Percentiles rank a stretch among this genome's conserved stretches.
Evolutionary conservation across 345 rosid species (phyloP).

Genomic region (Clausena lansium): DNA sequence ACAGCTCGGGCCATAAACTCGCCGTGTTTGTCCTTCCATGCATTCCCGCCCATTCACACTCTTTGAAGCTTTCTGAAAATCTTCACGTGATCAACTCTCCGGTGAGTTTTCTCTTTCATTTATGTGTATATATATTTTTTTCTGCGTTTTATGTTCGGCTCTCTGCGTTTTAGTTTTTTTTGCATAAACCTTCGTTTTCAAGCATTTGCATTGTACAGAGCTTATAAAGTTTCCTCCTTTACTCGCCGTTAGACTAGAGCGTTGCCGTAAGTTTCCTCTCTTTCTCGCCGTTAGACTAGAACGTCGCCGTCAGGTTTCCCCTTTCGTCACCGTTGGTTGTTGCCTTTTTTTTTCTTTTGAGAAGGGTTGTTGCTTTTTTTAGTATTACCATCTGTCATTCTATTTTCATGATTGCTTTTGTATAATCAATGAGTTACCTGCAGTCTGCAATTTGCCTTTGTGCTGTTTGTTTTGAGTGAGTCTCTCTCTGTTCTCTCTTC

Average conservation of each 20-base stretch:
- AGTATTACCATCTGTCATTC: not conserved
- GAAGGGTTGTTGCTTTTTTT: no score
- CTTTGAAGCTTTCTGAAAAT: not conserved
- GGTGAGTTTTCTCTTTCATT: not conserved
- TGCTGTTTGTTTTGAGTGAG: not conserved
- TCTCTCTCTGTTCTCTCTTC: not conserved
- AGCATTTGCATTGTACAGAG: not conserved
- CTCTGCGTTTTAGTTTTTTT: no score
- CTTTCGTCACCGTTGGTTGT: not conserved
- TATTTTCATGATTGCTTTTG: no score
- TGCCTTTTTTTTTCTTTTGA: no score
- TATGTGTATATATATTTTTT: not conserved
- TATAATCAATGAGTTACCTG: no score
- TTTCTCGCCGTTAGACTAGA: not conserved
- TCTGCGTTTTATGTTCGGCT: no score
- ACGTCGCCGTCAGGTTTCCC: not conserved
- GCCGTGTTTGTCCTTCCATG: not conserved
- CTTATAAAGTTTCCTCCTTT: not conserved
- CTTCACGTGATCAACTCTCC: not conserved
- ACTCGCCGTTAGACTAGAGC: not conserved
- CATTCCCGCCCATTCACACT: not conserved
- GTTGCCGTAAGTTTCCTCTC: not conserved
- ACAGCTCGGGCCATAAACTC: not conserved
- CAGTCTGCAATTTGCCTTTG: not conserved
- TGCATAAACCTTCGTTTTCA: not conserved